Conservation (phyloP, 345 rosid genomes). For the Bruguiera sexangula region DNA sequence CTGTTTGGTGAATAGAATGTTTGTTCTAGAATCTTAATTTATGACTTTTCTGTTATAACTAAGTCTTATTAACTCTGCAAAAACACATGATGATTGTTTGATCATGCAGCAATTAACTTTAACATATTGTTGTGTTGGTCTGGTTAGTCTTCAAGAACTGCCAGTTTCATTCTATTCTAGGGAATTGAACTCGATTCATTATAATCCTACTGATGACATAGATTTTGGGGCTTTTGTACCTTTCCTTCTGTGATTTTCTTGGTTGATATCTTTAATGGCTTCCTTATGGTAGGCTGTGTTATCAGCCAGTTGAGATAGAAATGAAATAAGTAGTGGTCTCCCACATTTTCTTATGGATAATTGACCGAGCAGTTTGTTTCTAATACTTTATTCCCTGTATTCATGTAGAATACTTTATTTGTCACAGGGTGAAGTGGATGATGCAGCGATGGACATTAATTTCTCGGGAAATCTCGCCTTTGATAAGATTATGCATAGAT, state of each 20-base stretch:
- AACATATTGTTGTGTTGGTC: not conserved
- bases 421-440: conserved; percentile 90
- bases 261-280: conserved; percentile 9
- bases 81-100: not conserved
- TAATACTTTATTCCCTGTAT: conserved; percentile 8
- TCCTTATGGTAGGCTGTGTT: conserved; percentile 11
- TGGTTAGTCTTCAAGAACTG: not conserved
- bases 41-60: not conserved
- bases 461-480: conserved; percentile 77
- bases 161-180: not conserved
- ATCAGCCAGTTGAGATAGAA: conserved; percentile 12
- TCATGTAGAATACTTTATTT: conserved; percentile 24
- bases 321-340: conserved; percentile 9
- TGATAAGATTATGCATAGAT: conserved; percentile 75
- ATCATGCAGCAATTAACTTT: not conserved
- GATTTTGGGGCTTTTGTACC: not conserved
- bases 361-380: conserved; percentile 1
- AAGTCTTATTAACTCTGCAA: not conserved
- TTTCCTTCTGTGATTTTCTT: conserved; percentile 15
- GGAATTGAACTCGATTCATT: conserved; percentile 3
- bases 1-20: no score
- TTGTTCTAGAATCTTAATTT: no score
- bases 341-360: not conserved
- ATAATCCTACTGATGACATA: not conserved
- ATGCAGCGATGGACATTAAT: conserved; percentile 82